Conservation (phyloP, 1,284 basidiomycete species). For the Inonotus hispidus region DNA sequence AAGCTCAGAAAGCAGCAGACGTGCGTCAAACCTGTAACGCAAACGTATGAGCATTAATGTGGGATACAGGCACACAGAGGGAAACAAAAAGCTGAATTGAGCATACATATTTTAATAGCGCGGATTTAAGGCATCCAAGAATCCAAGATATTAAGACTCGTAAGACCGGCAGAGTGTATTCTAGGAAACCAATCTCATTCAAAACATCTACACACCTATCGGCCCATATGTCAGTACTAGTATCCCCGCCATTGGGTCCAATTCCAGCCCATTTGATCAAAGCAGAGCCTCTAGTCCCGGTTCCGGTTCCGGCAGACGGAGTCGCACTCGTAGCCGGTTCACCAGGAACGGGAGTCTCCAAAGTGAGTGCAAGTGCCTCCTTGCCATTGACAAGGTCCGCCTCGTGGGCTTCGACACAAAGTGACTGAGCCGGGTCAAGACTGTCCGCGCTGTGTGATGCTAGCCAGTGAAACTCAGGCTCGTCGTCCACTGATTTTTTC, state of each 20-base stretch:
- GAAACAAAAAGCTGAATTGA: constrained; percentile 15
- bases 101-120: constrained; percentile 10
- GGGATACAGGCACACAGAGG: constrained; percentile 14
- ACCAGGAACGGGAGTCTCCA: constrained; percentile 38
- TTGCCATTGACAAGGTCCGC: constrained; percentile 55
- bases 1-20: constrained; percentile 59
- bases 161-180: background rate
- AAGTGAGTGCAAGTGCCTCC: constrained; percentile 36
- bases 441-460: background rate
- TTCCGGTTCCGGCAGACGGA: constrained; percentile 16
- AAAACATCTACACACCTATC: constrained; percentile 51
- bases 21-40: constrained; percentile 65
- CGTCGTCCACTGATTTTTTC: background rate
- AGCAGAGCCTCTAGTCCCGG: constrained; percentile 14
- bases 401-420: constrained; percentile 63
- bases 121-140: no score
- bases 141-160: background rate
- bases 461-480: background rate
- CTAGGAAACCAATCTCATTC: background rate
- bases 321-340: constrained; percentile 2
- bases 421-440: constrained; percentile 15
- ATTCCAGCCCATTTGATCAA: constrained; percentile 7
- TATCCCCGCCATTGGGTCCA: background rate
- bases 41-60: constrained; percentile 14
- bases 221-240: constrained; percentile 38